Conservation (phyloP, 2,329 filamentous ascomycete genomes). For the Myriosclerotinia curreyana region DNA sequence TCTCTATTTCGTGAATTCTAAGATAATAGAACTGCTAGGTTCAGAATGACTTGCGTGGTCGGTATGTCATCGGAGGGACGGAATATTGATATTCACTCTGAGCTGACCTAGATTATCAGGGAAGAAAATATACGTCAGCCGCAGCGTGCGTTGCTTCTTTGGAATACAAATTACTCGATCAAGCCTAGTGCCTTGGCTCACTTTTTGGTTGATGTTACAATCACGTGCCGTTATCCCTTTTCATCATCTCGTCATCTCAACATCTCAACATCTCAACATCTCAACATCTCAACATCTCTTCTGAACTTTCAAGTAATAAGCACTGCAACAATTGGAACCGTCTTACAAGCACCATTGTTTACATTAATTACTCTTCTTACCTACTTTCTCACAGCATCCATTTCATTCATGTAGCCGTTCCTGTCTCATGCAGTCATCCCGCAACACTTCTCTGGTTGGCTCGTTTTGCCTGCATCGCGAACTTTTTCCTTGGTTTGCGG, state of each 20-base stretch:
- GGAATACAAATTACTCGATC: conserved; percentile 12
- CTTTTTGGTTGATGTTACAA: neutral
- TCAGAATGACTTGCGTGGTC: neutral
- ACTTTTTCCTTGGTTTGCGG: neutral
- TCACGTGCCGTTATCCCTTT: neutral
- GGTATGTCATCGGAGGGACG: neutral
- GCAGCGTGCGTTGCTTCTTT: neutral
- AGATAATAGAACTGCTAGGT: no score
- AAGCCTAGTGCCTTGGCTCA: neutral
- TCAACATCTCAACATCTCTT: no score
- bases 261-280: no score
- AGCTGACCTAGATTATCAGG: neutral
- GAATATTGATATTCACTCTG: neutral
- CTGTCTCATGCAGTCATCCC: neutral
- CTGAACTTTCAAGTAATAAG: neutral
- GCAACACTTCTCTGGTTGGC: neutral
- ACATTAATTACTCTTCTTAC: neutral
- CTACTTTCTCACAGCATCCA: neutral
- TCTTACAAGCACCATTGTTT: neutral
- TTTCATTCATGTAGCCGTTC: neutral
- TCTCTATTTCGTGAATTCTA: neutral
- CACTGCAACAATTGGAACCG: fast-evolving
- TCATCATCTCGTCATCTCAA: no score
- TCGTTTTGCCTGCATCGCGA: neutral
- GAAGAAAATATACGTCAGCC: neutral